Evolutionary conservation across 352 stramenopile genomes (phyloP), one percentile per base, ranked within the genome.

Genomic region (Pythium phragmitis): DNA sequence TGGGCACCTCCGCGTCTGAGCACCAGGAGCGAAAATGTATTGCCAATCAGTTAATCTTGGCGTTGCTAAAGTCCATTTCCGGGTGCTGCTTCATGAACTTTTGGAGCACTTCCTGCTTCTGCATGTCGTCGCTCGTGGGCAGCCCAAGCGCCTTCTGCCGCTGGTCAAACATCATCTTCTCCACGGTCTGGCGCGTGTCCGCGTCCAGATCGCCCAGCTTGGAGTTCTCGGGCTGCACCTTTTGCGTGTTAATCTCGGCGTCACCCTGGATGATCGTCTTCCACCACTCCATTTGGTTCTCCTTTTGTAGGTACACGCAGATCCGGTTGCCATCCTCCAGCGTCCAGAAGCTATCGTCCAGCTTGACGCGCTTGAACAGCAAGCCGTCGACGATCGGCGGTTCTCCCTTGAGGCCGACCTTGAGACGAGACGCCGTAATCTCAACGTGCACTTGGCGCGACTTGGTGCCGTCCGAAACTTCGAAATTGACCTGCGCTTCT

Each of bases 231-330:
- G 98, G 98, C 67, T 99, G 94, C 50, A 99, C 96, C 71, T 99
- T 99, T 63, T 96, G 92, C 36, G 98, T 98, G 79, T 99, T 90
- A 75, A 99, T 99, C 74, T 98, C 96, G 0, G 80, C 74, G 69
- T 99, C 97, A 30, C 89, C 91, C 53, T 96, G 71, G 48, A 98
- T 94, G 48, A 99, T 93, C 55, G 82, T 90, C 69, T 98, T 98
- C 98, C 98, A 99, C 98, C 98, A 99, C 87, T 99, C 96, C 96
- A 99, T 99, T 73, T 98, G 84, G 76, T 99, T 99, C 17, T 98
- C 87, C 75, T 99, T 99, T 74, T 98, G 91, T 23, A 99, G 69
- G 57, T 97, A 98, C 41, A 99, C 74, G 43, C 91, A 92, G 49
- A 96, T 88, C 56, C 85, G 83, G 53, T 92, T 92, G 65, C 80